These are phyloP conservation scores for Cercospora beticola DNA, from an alignment of 2,329 filamentous ascomycete genomes.

Conservation along the genomic window DNA sequence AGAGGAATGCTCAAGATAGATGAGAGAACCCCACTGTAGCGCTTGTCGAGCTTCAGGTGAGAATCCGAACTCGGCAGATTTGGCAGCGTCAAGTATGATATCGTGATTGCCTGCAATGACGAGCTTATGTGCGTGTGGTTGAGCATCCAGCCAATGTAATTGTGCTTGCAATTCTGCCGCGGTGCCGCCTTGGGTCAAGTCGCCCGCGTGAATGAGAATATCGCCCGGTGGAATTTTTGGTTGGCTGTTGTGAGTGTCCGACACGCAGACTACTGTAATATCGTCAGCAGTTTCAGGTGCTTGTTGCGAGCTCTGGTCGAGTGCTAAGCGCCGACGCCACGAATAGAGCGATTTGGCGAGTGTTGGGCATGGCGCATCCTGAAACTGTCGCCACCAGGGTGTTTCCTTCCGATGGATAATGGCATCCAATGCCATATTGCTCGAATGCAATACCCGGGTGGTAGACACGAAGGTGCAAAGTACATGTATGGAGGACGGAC, in stretches of 20 bases:
- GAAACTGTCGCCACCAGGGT: not conserved
- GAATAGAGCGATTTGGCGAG: not conserved
- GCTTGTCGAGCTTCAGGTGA: conserved; percentile 3
- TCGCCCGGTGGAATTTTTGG: conserved; percentile 24
- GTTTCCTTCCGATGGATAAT: not conserved
- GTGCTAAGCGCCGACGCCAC: not conserved
- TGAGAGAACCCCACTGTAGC: conserved; percentile 39
- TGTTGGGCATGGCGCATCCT: not conserved
- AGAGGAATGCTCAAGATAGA: no score
- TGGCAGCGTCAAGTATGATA: conserved; percentile 20
- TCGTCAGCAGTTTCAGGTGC: not conserved
- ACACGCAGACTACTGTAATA: conserved; percentile 23
- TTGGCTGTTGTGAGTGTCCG: conserved; percentile 34
- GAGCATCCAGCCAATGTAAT: conserved; percentile 25
- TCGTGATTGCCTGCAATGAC: conserved; percentile 33
- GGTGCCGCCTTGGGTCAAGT: conserved; percentile 26
- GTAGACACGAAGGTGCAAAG: no score
- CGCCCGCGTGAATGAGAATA: conserved; percentile 31
- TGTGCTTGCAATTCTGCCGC: conserved; percentile 23
- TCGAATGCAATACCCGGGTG: no score
- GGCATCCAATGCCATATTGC: not conserved
- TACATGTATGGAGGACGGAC: no score
- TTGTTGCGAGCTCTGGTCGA: not conserved
- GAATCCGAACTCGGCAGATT: conserved; percentile 18
- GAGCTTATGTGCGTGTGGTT: conserved; percentile 27